A percentile compares a stretch with the other conserved stretches of the same genome.
These are phyloP conservation scores for Tardiomyces digboiensis DNA, from an alignment of 1,139 yeast genomes.

Conservation along the genomic window DNA sequence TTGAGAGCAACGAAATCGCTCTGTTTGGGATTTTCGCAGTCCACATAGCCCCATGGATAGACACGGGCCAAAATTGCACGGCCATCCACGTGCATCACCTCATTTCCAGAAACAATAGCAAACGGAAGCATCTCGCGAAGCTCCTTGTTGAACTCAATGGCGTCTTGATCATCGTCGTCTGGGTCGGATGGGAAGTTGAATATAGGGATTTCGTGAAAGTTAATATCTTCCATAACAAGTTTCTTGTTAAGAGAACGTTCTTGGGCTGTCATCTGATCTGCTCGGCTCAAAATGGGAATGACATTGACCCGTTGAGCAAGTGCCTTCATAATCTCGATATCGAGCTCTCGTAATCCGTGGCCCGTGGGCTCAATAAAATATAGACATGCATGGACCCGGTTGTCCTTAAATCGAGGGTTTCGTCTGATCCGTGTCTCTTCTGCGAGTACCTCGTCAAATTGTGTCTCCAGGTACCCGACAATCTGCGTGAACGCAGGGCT, in stretches of 20 bases:
- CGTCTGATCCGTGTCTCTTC: constrained; percentile 93
- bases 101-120: constrained; percentile 50
- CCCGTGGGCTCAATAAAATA: constrained; percentile 70
- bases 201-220: constrained; percentile 69
- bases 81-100: constrained; percentile 17
- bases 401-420: constrained; percentile 70
- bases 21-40: constrained; percentile 73
- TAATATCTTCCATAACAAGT: constrained; percentile 64
- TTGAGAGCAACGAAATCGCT: constrained; percentile 75
- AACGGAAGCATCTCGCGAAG: constrained; percentile 76
- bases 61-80: constrained; percentile 55
- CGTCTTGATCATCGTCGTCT: constrained; percentile 44
- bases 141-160: constrained; percentile 71
- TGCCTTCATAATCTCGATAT: constrained; percentile 68
- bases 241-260: constrained; percentile 69
- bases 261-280: constrained; percentile 74
- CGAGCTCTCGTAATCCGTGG: constrained; percentile 67
- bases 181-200: constrained; percentile 67
- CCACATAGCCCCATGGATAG: constrained; percentile 92
- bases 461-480: constrained; percentile 71
- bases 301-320: constrained; percentile 78
- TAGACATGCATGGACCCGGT: constrained; percentile 62
- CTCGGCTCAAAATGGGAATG: constrained; percentile 78
- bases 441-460: constrained; percentile 86
- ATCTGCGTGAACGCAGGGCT: constrained; percentile 58